Evolutionary conservation across 352 stramenopile genomes (phyloP).

Genomic region (Pythium vanterpoolii): DNA sequence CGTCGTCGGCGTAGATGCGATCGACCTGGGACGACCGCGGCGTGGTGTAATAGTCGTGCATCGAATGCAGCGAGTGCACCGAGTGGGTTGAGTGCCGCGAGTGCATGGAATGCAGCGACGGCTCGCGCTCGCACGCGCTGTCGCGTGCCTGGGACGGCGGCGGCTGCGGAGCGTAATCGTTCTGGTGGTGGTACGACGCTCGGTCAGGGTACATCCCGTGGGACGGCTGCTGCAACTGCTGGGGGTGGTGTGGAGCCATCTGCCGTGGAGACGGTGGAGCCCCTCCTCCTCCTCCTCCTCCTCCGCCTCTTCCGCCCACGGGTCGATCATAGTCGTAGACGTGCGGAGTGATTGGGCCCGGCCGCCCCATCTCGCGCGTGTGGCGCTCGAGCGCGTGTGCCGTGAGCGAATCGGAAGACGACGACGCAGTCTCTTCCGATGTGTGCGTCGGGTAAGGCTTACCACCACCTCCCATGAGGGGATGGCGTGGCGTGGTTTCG

Average conservation of each 20-base stretch:
- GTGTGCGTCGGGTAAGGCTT: background rate
- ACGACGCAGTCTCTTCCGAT: slow-evolving; percentile 29
- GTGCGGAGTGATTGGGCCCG: slow-evolving; percentile 31
- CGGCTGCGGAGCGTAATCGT: slow-evolving; percentile 2
- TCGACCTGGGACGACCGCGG: background rate
- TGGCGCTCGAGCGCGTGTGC: slow-evolving; percentile 48
- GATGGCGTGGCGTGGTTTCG: slow-evolving; percentile 1
- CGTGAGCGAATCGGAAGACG: slow-evolving; percentile 34
- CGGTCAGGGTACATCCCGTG: background rate
- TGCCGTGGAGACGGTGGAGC: background rate
- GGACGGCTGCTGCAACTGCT: background rate
- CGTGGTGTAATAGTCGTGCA: background rate
- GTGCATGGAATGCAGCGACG: slow-evolving; percentile 1
- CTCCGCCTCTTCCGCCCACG: no score
- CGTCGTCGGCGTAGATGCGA: background rate
- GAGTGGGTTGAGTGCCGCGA: slow-evolving; percentile 1
- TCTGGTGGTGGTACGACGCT: background rate
- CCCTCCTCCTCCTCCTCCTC: no score
- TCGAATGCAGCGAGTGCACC: slow-evolving; percentile 1
- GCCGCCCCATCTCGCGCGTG: slow-evolving; percentile 44
- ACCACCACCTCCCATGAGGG: no score
- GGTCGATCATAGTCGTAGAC: slow-evolving; percentile 9
- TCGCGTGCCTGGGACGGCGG: slow-evolving; percentile 5
- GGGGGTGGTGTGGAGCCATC: background rate
- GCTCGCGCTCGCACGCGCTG: slow-evolving; percentile 13